A percentile compares a stretch with the other conserved stretches of the same genome.
These are phyloP conservation scores for Rhynchospora tenuis DNA, from an alignment of 176 grass and related monocot genomes.

Conservation along the genomic window DNA sequence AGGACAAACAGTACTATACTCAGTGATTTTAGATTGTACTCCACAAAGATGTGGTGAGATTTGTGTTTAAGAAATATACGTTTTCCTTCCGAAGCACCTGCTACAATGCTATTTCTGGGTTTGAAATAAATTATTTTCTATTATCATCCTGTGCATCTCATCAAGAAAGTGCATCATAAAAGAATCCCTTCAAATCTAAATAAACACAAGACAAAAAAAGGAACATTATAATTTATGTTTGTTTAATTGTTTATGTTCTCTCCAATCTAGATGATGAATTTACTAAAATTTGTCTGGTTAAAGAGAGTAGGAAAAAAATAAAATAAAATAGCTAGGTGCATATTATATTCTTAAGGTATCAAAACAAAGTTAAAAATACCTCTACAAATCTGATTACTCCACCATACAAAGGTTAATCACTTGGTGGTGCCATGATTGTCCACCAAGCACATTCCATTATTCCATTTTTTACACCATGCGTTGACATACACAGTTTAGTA, in stretches of 20 bases:
- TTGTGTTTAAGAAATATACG: slow-evolving; percentile 31
- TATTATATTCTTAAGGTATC: too few species aligned
- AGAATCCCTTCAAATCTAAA: slow-evolving; percentile 89
- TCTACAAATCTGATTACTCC: too few species aligned
- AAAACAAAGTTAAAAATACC: too few species aligned
- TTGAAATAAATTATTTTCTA: slow-evolving; percentile 75
- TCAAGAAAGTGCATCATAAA: slow-evolving; percentile 78
- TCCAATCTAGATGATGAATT: too few species aligned
- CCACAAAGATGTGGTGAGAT: background rate
- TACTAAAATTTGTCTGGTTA: too few species aligned
- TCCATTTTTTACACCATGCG: too few species aligned
- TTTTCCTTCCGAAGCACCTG: slow-evolving; percentile 96
- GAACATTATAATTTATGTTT: background rate
- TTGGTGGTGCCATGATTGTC: too few species aligned
- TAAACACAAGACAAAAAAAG: slow-evolving; percentile 17
- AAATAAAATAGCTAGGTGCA: too few species aligned
- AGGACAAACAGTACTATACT: slow-evolving; percentile 25
- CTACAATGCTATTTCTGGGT: slow-evolving; percentile 69
- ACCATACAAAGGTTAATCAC: too few species aligned
- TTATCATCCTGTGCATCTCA: slow-evolving; percentile 78
- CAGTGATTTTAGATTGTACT: background rate
- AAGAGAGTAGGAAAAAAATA: too few species aligned
- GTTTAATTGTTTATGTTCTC: too few species aligned
- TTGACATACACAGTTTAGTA: background rate
- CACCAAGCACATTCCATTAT: too few species aligned